Conservation (phyloP, 352 stramenopile species). For the Thalassiosira oceanica region DNA sequence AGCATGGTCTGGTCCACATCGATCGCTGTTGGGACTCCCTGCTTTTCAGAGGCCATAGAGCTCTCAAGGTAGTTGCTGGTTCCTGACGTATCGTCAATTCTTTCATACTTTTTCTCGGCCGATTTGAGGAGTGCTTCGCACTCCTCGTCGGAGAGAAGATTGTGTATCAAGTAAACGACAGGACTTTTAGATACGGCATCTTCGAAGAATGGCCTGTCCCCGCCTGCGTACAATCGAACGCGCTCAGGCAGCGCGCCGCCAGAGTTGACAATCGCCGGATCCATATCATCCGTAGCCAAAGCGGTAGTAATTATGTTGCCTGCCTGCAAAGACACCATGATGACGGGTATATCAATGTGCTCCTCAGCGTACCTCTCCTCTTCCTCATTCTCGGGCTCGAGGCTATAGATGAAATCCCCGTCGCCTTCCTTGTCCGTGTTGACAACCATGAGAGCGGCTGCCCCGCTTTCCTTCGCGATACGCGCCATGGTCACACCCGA, state of each 20-base stretch:
- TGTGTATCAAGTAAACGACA: conserved; percentile 81
- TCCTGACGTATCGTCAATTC: conserved; percentile 21
- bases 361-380: conserved; percentile 50
- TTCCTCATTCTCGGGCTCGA: conserved; percentile 44
- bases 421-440: conserved; percentile 73
- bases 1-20: conserved; percentile 59
- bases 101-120: conserved; percentile 51
- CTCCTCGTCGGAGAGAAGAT: conserved; percentile 69
- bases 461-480: conserved; percentile 70
- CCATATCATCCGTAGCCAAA: conserved; percentile 50
- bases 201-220: conserved; percentile 80
- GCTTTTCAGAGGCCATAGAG: conserved; percentile 23
- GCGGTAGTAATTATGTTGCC: conserved; percentile 77
- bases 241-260: conserved; percentile 64
- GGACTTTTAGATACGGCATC: conserved; percentile 60
- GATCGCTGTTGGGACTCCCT: conserved; percentile 13
- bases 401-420: conserved; percentile 76
- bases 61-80: conserved; percentile 49
- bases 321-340: conserved; percentile 80
- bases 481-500: conserved; percentile 69
- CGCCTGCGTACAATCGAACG: conserved; percentile 75
- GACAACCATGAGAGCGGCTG: conserved; percentile 73
- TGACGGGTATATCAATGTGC: conserved; percentile 77
- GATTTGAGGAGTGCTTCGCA: conserved; percentile 50
- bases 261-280: conserved; percentile 29